Conservation (phyloP, 140 eudicot species). For the Bidens hawaiensis region DNA sequence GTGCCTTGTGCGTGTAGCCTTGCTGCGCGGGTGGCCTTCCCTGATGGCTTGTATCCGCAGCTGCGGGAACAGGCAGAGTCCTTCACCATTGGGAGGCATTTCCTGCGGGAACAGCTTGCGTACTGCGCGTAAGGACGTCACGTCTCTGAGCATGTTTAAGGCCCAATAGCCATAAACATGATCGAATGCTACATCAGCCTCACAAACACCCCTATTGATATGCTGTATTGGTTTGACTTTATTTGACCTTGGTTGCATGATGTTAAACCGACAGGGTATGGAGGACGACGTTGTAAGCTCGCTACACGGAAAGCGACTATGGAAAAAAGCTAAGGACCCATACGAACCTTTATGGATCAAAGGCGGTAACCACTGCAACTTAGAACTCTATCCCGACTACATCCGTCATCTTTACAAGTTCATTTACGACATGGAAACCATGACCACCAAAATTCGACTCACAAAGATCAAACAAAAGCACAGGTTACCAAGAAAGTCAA, state of each 20-base stretch:
- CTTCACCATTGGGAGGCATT: no score
- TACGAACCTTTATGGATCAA: constrained; percentile 98
- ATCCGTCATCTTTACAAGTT: constrained; percentile 79
- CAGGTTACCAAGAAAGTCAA: constrained; percentile 28
- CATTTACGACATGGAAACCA: constrained; percentile 81
- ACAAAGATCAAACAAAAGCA: constrained; percentile 55
- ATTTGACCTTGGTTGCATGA: neutral
- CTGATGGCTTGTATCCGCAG: no score
- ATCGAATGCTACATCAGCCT: no score
- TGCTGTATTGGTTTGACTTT: neutral
- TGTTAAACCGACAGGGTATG: constrained; percentile 57
- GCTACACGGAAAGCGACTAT: constrained; percentile 77
- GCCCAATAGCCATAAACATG: no score
- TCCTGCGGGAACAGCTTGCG: no score
- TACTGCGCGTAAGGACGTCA: no score
- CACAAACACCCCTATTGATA: neutral
- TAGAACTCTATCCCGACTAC: constrained; percentile 92
- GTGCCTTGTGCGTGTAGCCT: no score
- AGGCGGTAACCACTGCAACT: constrained; percentile 97
- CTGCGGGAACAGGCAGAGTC: no score
- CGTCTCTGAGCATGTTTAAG: no score
- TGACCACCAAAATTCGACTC: constrained; percentile 67
- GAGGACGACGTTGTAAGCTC: constrained; percentile 93
- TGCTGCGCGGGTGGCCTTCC: no score
- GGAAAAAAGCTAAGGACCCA: constrained; percentile 82